Evolutionary conservation across 495 filamentous ascomycete species (phyloP).

Genomic region (Margaritispora aquatica): DNA sequence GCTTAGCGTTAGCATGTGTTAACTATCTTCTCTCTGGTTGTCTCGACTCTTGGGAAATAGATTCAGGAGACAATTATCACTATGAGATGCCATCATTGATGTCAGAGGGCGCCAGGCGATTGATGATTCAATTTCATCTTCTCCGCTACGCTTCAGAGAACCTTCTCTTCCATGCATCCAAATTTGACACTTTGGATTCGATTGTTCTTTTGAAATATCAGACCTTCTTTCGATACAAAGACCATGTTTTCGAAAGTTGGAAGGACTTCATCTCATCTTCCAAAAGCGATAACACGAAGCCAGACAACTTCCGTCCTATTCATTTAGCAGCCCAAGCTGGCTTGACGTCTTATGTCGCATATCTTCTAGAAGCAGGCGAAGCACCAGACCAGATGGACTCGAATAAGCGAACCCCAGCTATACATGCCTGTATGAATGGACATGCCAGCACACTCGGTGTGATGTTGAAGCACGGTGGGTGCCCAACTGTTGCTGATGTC

Average conservation of each 20-base stretch:
- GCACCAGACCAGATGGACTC: slow-evolving; percentile 2
- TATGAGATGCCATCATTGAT: background rate
- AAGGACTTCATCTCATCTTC: background rate
- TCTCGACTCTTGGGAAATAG: background rate
- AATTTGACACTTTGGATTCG: background rate
- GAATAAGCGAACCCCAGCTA: slow-evolving; percentile 21
- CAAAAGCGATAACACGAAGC: slow-evolving; percentile 9
- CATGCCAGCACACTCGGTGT: slow-evolving; percentile 17
- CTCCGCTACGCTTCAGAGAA: slow-evolving; percentile 27
- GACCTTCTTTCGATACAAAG: background rate
- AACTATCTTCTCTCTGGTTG: slow-evolving; percentile 3
- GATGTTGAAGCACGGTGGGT: slow-evolving; percentile 25
- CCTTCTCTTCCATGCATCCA: slow-evolving; percentile 24
- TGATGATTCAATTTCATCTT: slow-evolving; percentile 21
- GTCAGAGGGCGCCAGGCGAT: background rate
- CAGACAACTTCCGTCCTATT: slow-evolving; percentile 4
- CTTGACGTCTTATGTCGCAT: slow-evolving; percentile 9
- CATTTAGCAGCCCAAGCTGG: slow-evolving; percentile 17
- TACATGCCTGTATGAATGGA: slow-evolving; percentile 21
- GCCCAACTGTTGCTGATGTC: slow-evolving; percentile 16
- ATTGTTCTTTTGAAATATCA: background rate
- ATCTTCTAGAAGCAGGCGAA: background rate
- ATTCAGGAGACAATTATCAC: background rate
- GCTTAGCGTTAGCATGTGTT: slow-evolving; percentile 1
- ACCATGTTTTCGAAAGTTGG: background rate